Percentiles rank a stretch among this genome's conserved stretches.
These are phyloP conservation scores for Coelastrella sp. DNA, from an alignment of 139 green algal species.

Conservation along the genomic window DNA sequence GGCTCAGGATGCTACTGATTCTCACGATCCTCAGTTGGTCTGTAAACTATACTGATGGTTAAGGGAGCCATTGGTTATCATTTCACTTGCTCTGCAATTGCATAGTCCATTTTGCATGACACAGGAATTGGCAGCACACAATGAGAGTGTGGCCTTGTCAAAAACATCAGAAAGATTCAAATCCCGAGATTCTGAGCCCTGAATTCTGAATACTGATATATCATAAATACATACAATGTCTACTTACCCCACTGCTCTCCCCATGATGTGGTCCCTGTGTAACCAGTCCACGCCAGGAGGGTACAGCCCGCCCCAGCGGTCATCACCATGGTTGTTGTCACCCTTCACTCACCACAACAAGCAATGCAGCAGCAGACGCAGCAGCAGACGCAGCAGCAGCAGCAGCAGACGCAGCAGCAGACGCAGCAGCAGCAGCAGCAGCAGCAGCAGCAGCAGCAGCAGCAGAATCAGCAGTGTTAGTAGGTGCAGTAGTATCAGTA, in stretches of 20 bases:
- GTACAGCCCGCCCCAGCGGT: background rate
- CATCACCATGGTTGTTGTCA: background rate
- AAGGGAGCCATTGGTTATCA: too few species aligned
- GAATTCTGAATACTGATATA: too few species aligned
- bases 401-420: background rate
- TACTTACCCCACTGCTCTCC: background rate
- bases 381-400: background rate
- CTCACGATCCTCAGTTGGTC: too few species aligned
- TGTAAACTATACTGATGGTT: too few species aligned
- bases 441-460: constrained; percentile 12
- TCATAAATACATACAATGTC: constrained; percentile 61
- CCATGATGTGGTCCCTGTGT: background rate
- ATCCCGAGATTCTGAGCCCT: too few species aligned
- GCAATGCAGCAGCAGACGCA: background rate
- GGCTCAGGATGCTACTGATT: too few species aligned
- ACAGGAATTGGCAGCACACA: too few species aligned
- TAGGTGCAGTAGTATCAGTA: background rate
- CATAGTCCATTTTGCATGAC: too few species aligned
- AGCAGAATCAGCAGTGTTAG: too few species aligned
- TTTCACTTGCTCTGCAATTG: too few species aligned
- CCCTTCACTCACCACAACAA: background rate
- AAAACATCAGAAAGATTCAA: too few species aligned
- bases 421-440: background rate
- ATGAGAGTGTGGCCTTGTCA: too few species aligned
- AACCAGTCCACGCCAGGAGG: background rate